phyloP scores from a whole-genome alignment of 1,139 yeast genomes.

The Blastobotrys niveus region DNA sequence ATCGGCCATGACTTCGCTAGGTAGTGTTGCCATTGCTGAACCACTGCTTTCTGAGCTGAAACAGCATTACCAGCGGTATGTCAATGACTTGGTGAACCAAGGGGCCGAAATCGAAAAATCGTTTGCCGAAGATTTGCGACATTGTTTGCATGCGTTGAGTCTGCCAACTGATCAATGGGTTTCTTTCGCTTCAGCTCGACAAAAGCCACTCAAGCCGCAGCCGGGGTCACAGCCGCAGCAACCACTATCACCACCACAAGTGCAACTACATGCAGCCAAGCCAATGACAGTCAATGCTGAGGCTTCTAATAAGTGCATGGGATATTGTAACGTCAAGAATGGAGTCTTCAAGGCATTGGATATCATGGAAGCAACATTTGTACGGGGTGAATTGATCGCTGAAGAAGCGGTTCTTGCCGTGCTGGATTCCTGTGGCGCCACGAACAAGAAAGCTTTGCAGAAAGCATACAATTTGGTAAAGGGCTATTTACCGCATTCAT shows the following conservation, averaged over 20 bases:
- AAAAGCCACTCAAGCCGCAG: background rate
- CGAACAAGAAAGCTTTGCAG: constrained; percentile 5
- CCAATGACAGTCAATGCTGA: background rate
- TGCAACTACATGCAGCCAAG: background rate
- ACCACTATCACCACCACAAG: background rate
- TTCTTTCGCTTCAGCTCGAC: background rate
- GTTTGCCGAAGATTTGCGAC: constrained; percentile 20
- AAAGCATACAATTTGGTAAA: constrained; percentile 2
- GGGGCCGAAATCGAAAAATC: constrained; percentile 15
- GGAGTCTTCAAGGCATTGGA: constrained; percentile 23
- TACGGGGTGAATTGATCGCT: constrained; percentile 20
- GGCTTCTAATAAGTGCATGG: constrained; percentile 22
- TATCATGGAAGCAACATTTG: constrained; percentile 21
- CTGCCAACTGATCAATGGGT: constrained; percentile 7
- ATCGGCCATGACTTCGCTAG: constrained; percentile 19
- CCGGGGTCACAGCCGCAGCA: background rate
- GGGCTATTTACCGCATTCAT: constrained; percentile 26
- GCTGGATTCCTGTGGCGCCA: constrained; percentile 23
- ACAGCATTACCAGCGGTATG: constrained; percentile 12
- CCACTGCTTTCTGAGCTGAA: constrained; percentile 15
- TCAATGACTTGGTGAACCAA: constrained; percentile 6
- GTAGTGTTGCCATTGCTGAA: constrained; percentile 8
- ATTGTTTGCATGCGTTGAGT: background rate
- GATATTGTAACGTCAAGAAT: constrained; percentile 21
- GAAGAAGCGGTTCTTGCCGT: constrained; percentile 25